Evolutionary conservation across 495 filamentous ascomycete genomes (phyloP).

Genomic region (Penicillium simplicissimum): DNA sequence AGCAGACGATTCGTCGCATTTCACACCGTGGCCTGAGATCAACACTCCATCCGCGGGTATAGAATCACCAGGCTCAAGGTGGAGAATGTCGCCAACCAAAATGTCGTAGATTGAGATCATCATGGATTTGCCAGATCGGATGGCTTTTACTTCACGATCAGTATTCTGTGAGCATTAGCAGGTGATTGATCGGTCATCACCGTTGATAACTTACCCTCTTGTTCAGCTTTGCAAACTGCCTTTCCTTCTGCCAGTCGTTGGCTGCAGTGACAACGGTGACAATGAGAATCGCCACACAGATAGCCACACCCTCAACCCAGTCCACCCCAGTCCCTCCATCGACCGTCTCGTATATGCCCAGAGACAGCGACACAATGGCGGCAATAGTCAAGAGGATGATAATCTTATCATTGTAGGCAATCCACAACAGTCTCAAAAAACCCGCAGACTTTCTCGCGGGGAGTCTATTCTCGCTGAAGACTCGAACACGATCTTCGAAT

Average conservation of each 20-base stretch:
- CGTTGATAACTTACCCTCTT: slow-evolving; percentile 48
- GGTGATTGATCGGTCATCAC: neutral
- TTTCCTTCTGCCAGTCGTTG: slow-evolving; percentile 79
- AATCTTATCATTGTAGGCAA: slow-evolving; percentile 85
- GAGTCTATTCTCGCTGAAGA: slow-evolving; percentile 73
- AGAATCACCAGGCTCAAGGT: slow-evolving; percentile 73
- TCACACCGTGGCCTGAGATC: slow-evolving; percentile 62
- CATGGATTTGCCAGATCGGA: slow-evolving; percentile 72
- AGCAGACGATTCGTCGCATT: slow-evolving; percentile 70
- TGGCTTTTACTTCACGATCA: slow-evolving; percentile 74
- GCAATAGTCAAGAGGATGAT: slow-evolving; percentile 72
- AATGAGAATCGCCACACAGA: slow-evolving; percentile 73
- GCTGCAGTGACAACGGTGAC: slow-evolving; percentile 73
- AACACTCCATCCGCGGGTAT: slow-evolving; percentile 63
- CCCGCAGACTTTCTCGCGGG: slow-evolving; percentile 73
- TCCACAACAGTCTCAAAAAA: slow-evolving; percentile 75
- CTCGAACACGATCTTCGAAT: slow-evolving; percentile 67
- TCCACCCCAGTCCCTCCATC: slow-evolving; percentile 56
- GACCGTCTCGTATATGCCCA: slow-evolving; percentile 68
- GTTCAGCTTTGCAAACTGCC: slow-evolving; percentile 77
- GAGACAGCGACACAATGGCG: slow-evolving; percentile 68
- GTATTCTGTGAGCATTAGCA: slow-evolving; percentile 55
- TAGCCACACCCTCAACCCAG: slow-evolving; percentile 81
- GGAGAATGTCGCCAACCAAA: slow-evolving; percentile 70
- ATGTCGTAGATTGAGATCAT: slow-evolving; percentile 73